Base-by-base conservation (phyloP, 371 early-diverging fungal genomes). In the Mucor plumbeus region DNA sequence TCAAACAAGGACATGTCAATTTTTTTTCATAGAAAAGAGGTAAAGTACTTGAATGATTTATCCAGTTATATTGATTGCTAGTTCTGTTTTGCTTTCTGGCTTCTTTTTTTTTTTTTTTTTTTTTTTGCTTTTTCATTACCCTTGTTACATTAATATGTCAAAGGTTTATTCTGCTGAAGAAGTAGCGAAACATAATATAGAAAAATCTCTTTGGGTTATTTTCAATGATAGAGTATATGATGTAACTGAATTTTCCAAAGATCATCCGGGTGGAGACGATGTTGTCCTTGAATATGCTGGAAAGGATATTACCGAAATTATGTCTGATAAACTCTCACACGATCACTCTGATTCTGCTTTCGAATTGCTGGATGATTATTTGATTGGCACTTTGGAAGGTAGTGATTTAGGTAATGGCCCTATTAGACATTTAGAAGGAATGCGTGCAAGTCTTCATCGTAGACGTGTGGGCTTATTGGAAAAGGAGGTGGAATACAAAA, bases 191-290 rank as follows among this genome's bases (percentile, higher is more conserved):
- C 97, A 97, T 76, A 86, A 86, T 57, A 81, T 61, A 33, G 69
- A 64, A 0, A 75, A 85, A 43, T 88, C 88, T 48, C 85, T 91
- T 61, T 93, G 93, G 94, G 87, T 96, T 14, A 83, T 91, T 38
- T 84, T 85, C 66, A 83, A 89, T 36, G 86, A 87, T 65, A 85
- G 85, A 40, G 94, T 97, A 35, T 97, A 95, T 74, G 94, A 97
- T 79, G 85, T 97, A 50, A 90, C 97, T 5, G 81, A 82, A 34
- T 97, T 97, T 77, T 86, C 87, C 17, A 71, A 77, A 4, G 92
- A 90, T 75, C 95, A 94, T 74, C 95, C 94, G 3, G 95, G 95
- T 50, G 95, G 94, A 31, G 85, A 85, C 43, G 92, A 91, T 38
- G 75, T 87, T 59, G 86, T 95, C 63, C 74, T 92, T 72, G 85